These are phyloP conservation scores for Phoenix dactylifera DNA, from an alignment of 176 grass and related monocot genomes.

Conservation along the genomic window DNA sequence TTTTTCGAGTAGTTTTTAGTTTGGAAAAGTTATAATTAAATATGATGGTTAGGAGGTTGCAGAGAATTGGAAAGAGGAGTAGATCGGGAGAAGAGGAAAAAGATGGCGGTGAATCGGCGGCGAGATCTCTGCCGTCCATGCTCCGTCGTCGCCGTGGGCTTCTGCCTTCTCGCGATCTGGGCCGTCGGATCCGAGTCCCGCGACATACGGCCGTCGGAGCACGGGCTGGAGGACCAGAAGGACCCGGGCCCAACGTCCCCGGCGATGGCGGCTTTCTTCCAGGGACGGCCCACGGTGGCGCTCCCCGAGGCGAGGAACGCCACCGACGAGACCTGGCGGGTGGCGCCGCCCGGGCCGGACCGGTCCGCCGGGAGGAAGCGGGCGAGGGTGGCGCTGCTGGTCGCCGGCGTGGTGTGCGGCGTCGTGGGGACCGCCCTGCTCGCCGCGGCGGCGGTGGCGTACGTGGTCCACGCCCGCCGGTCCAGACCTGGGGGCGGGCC, in stretches of 20 bases:
- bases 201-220: neutral
- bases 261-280: slow-evolving; percentile 9
- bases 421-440: slow-evolving; percentile 3
- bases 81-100: neutral
- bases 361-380: neutral
- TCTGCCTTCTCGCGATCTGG: neutral
- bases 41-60: too few relatives aligned
- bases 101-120: neutral
- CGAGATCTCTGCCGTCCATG: neutral
- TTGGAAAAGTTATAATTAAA: too few relatives aligned
- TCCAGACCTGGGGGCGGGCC: neutral
- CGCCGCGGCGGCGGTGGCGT: neutral
- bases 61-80: too few relatives aligned
- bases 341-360: slow-evolving; percentile 6
- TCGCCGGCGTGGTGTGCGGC: slow-evolving; percentile 3
- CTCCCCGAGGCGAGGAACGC: slow-evolving; percentile 13
- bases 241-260: slow-evolving; percentile 4
- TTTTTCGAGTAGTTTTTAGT: too few relatives aligned
- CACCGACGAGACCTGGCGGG: neutral
- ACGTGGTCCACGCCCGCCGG: slow-evolving; percentile 6
- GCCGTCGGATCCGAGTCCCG: neutral
- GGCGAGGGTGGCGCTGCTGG: slow-evolving; percentile 1
- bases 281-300: neutral
- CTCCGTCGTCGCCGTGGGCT: neutral
- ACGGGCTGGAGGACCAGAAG: slow-evolving; percentile 5